Evolutionary conservation across 2,329 filamentous ascomycete species (phyloP), one percentile per base, ranked within the genome.

Genomic region (Leptographium galeiforme): DNA sequence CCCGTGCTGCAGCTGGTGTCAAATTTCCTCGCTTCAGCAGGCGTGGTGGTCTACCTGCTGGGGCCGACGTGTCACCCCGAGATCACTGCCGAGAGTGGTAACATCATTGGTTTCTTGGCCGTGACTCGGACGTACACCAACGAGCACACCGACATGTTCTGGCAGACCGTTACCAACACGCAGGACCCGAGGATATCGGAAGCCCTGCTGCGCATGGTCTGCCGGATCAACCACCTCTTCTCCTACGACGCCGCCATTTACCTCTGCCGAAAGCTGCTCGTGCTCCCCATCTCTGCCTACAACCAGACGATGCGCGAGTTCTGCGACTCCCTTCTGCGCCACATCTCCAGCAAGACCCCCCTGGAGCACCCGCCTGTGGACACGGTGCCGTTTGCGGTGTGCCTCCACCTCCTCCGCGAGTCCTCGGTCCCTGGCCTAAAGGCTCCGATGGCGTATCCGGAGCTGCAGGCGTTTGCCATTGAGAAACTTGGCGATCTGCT

Each of bases 51-150:
- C 55, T 97, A 96, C 66, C 82, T 98, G 47, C 78, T 96, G 51
- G 88, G 91, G 2, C 82, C 91, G 14, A 89, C 89, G 53, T 96
- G 91, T 36, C 93, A 97, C 63, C 89, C 90, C 1, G 89, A 95
- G 63, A 81, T 97, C 52, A 93, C 94, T 19, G 75, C 78, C 39
- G 82, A 89, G 59, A 87, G 87, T 62, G 76, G 78, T 43, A 95
- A 95, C 58, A 86, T 97, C 52, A 74, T 96, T 48, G 87, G 87
- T 1, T 97, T 97, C 62, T 73, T 97, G 51, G 78, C 89, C 25
- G 85, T 93, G 14, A 93, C 87, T 0, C 75, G 76, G 52, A 84
- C 81, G 14, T 95, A 91, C 66, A 79, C 77, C 0, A 67, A 81
- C 38, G 68, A 76, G 19, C 85, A 94, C 62, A 87, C 87, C 1